Evolutionary conservation across 345 rosid genomes (phyloP), one percentile per base, ranked within the genome.

Genomic region (Bruguiera gymnorhiza): DNA sequence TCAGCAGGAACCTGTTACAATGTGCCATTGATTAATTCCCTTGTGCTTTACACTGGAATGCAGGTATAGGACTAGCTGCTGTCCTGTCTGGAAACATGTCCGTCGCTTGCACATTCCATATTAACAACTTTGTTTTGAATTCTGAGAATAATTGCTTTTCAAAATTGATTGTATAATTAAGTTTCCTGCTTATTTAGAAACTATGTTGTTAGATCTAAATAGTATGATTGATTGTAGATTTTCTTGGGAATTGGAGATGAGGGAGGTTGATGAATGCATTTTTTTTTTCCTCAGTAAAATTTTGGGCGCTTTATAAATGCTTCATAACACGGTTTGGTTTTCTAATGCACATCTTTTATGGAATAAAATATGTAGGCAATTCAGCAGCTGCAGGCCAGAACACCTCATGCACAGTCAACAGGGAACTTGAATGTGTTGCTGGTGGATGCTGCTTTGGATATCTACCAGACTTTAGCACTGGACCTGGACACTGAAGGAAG

Each of bases 401-500:
- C 85, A 62, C 68, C 93, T 37, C 93, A 87, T 79, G 87, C 88
- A 65, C 96, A 85, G 69, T 76, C 92, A 23, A 36, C 81, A 0
- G 90, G 77, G 52, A 88, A 80, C 68, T 46, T 83, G 66, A 67
- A 84, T 29, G 87, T 66, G 21, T 80, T 83, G 27, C 74, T 82
- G 76, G 82, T 86, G 36, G 78, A 87, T 80, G 98, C 94, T 73
- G 96, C 98, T 32, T 79, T 90, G 83, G 94, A 92, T 78, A 92
- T 96, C 68, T 96, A 89, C 80, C 87, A 86, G 84, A 85, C 84
- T 37, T 78, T 92, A 72, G 85, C 90, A 65, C 68, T 74, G 75
- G 97, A 92, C 37, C 89, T 96, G n/a, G 99, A 96, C 75, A 83
- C 94, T 1, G 99, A 96, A 76, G 99, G 99, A n/a, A 90, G 98